Conservation (phyloP, 129 eudicot species). For the Scalesia atractyloides region DNA sequence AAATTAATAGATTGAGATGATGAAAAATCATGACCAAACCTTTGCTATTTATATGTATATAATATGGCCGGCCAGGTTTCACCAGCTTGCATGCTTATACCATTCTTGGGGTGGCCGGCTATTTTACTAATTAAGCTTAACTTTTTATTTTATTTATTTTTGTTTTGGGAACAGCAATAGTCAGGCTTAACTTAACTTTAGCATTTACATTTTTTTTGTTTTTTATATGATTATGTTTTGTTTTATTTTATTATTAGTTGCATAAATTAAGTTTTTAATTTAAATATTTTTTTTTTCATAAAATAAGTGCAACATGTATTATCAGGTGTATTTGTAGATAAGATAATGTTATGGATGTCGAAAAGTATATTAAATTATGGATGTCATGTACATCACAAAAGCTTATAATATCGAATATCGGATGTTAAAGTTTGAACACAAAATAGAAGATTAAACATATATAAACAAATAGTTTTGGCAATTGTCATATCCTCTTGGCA, state of each 20-base stretch:
- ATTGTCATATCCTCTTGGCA: too few relatives aligned
- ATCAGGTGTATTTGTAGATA: neutral
- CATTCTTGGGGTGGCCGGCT: conserved; percentile 33
- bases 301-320: neutral
- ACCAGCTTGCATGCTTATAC: conserved; percentile 29
- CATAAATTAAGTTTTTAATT: neutral
- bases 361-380: neutral
- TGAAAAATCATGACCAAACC: conserved; percentile 9
- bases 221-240: neutral
- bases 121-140: conserved; percentile 2
- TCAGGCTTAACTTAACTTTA: neutral
- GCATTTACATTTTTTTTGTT: neutral
- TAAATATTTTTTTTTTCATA: neutral
- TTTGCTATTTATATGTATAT: conserved; percentile 8
- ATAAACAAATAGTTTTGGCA: too few relatives aligned
- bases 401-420: too few relatives aligned
- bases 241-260: neutral
- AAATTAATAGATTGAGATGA: conserved; percentile 18
- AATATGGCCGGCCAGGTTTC: conserved; percentile 34
- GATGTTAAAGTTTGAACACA: too few relatives aligned
- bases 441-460: too few relatives aligned
- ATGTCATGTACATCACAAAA: too few relatives aligned
- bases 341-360: neutral
- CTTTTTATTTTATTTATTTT: too few relatives aligned
- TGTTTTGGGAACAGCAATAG: too few relatives aligned